phyloP scores from a whole-genome alignment of 345 rosid genomes.

The Hibiscus syriacus region DNA sequence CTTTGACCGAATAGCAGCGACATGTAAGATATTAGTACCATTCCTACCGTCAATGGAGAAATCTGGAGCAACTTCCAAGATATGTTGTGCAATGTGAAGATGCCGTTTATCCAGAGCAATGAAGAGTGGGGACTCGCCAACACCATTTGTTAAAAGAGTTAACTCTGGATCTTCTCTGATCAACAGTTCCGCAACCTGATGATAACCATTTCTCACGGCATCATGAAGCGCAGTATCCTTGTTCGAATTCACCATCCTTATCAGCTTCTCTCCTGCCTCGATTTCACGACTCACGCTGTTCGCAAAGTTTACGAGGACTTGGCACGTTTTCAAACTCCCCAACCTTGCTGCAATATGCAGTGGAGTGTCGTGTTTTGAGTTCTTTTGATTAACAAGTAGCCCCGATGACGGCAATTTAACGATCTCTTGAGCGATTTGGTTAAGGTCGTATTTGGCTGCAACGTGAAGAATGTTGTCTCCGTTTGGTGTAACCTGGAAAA shows the following conservation, averaged over 20 bases:
- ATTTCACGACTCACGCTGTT: neutral
- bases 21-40: slow-evolving; percentile 16
- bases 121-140: too few relatives aligned
- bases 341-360: neutral
- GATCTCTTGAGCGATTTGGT: too few relatives aligned
- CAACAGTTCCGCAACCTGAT: neutral
- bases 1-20: slow-evolving; percentile 13
- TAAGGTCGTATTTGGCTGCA: too few relatives aligned
- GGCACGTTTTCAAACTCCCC: neutral
- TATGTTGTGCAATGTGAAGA: neutral
- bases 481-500: neutral
- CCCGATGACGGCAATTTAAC: too few relatives aligned
- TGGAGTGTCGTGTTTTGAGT: neutral
- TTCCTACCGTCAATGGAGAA: slow-evolving; percentile 5
- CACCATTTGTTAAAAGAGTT: neutral
- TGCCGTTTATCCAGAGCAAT: slow-evolving; percentile 8
- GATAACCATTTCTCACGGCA: slow-evolving; percentile 12
- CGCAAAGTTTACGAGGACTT: neutral
- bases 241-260: slow-evolving; percentile 12
- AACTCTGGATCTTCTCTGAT: slow-evolving; percentile 11
- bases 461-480: slow-evolving; percentile 1
- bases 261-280: slow-evolving; percentile 3
- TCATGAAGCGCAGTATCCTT: slow-evolving; percentile 17
- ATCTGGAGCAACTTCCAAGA: slow-evolving; percentile 1
- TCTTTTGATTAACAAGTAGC: too few relatives aligned